Conservation (phyloP, 768 basidiomycete genomes). For the Astraeus odoratus region DNA sequence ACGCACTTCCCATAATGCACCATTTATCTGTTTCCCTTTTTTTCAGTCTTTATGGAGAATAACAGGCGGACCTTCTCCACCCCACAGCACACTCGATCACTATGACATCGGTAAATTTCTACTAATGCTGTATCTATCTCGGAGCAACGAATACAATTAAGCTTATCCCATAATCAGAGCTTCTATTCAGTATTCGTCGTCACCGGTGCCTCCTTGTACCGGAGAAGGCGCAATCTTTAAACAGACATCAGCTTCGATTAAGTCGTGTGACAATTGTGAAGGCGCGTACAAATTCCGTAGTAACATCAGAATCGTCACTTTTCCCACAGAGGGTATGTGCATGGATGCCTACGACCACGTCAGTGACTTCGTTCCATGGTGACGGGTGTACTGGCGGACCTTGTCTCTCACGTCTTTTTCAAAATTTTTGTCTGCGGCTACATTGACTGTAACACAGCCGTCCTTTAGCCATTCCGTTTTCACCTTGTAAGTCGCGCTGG, state of each 20-base stretch:
- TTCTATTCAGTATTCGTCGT: slow-evolving; percentile 6
- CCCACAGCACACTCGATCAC: slow-evolving; percentile 11
- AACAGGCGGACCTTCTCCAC: slow-evolving; percentile 9
- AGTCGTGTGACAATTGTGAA: slow-evolving; percentile 5
- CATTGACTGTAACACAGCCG: slow-evolving; percentile 89
- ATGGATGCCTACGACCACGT: slow-evolving; percentile 62
- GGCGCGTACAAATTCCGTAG: slow-evolving; percentile 80
- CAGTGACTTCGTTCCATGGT: not conserved
- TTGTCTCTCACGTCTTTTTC: slow-evolving; percentile 89
- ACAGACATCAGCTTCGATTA: not conserved
- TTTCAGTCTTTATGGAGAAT: slow-evolving; percentile 5
- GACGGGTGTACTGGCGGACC: slow-evolving; percentile 37
- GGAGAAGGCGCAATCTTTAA: slow-evolving; percentile 22
- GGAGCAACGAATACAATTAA: slow-evolving; percentile 21
- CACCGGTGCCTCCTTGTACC: slow-evolving; percentile 16
- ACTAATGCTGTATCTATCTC: slow-evolving; percentile 29
- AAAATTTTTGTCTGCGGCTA: slow-evolving; percentile 95
- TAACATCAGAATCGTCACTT: slow-evolving; percentile 97
- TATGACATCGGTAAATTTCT: slow-evolving; percentile 20
- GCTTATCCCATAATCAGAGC: slow-evolving; percentile 1
- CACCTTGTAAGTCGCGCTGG: slow-evolving; percentile 77
- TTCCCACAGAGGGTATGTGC: slow-evolving; percentile 95
- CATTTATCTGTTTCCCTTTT: too few relatives aligned
- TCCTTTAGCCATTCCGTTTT: slow-evolving; percentile 87
- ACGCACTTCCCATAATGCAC: slow-evolving; percentile 35